Percentiles rank a stretch among this genome's conserved stretches.
These are phyloP conservation scores for Suillus decipiens DNA, from an alignment of 768 basidiomycete genomes.

Conservation along the genomic window DNA sequence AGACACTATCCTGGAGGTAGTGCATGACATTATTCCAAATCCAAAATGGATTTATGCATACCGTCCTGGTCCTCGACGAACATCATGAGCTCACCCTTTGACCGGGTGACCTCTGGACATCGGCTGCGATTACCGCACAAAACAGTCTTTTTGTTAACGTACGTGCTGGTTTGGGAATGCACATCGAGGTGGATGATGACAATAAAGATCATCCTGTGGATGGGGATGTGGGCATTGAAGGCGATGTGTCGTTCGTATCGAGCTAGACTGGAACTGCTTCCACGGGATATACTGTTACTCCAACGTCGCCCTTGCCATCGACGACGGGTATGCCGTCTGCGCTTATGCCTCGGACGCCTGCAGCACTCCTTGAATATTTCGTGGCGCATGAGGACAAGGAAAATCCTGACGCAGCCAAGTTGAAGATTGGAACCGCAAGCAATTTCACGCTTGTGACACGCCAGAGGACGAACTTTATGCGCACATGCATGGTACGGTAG, in stretches of 20 bases:
- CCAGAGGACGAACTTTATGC: constrained; percentile 25
- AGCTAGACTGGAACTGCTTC: constrained; percentile 1
- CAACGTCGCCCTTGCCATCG: constrained; percentile 14
- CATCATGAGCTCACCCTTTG: constrained; percentile 34
- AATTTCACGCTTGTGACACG: constrained; percentile 34
- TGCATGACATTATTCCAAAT: too few species aligned
- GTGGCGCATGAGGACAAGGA: too few species aligned
- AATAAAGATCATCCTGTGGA: constrained; percentile 9
- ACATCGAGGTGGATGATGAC: constrained; percentile 23
- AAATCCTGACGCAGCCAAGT: constrained; percentile 11
- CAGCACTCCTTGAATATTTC: neutral
- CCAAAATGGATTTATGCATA: constrained; percentile 35
- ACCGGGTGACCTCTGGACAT: constrained; percentile 45
- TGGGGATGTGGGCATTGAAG: neutral
- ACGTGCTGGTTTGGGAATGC: constrained; percentile 10
- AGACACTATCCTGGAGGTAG: neutral
- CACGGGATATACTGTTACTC: constrained; percentile 11
- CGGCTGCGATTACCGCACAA: too few species aligned
- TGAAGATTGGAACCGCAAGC: constrained; percentile 24
- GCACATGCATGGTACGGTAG: constrained; percentile 6
- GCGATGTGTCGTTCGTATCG: constrained; percentile 7
- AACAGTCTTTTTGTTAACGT: too few species aligned
- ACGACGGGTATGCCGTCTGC: constrained; percentile 12
- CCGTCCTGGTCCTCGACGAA: constrained; percentile 37
- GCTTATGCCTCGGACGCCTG: constrained; percentile 17